A percentile compares a stretch with the other conserved stretches of the same genome.
Conservation (phyloP, 2,329 filamentous ascomycete species). For the Rhinocladiella mackenziei region DNA sequence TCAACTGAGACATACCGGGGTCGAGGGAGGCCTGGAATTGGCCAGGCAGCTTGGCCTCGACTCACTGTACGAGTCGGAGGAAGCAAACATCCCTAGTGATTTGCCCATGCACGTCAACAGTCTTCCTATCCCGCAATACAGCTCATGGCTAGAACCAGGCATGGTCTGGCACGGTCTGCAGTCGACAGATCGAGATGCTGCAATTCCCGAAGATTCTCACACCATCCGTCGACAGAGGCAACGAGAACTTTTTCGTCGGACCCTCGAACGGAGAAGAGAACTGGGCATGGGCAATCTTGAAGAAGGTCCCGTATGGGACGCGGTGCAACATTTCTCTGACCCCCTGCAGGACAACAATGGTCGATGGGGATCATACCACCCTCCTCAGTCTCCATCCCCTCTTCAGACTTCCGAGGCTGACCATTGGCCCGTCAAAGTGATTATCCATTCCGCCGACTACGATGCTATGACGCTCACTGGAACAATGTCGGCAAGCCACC, state of each 20-base stretch:
- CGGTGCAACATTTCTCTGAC: slow-evolving; percentile 20
- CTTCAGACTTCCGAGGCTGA: slow-evolving; percentile 40
- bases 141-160: slow-evolving; percentile 60
- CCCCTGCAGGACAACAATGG: slow-evolving; percentile 24
- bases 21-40: slow-evolving; percentile 20
- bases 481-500: slow-evolving; percentile 68
- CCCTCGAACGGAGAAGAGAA: slow-evolving; percentile 10
- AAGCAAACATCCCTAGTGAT: slow-evolving; percentile 20
- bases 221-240: slow-evolving; percentile 16
- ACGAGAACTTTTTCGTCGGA: slow-evolving; percentile 13
- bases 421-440: slow-evolving; percentile 65
- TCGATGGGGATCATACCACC: slow-evolving; percentile 31
- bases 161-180: slow-evolving; percentile 60
- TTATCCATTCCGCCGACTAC: slow-evolving; percentile 59
- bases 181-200: slow-evolving; percentile 44
- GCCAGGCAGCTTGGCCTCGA: slow-evolving; percentile 21
- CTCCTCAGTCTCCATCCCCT: slow-evolving; percentile 32
- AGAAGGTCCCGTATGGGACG: slow-evolving; percentile 6
- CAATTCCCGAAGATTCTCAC: neutral
- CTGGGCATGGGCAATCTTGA: neutral
- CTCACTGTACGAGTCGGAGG: slow-evolving; percentile 20
- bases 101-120: slow-evolving; percentile 27
- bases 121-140: slow-evolving; percentile 44
- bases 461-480: slow-evolving; percentile 59
- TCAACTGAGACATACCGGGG: slow-evolving; percentile 38